These are phyloP conservation scores for Copromyces sp. DNA, from an alignment of 495 filamentous ascomycete genomes.

Conservation along the genomic window DNA sequence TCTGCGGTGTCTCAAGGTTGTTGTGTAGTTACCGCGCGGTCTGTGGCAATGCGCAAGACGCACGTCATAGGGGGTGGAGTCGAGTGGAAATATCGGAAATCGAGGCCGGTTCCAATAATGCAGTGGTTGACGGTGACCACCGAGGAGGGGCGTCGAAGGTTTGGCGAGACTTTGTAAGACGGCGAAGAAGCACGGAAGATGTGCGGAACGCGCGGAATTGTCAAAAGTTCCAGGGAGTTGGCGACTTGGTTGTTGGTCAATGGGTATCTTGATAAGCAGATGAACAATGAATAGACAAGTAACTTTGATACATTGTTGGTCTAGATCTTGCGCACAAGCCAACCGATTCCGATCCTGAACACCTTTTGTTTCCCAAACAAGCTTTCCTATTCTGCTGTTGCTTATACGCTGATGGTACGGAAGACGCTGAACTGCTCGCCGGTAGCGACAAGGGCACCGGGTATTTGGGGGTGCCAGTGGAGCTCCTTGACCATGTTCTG, in stretches of 20 bases:
- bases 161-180: background rate
- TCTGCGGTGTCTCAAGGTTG: background rate
- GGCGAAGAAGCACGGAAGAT: background rate
- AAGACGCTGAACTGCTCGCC: conserved; percentile 74
- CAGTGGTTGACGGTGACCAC: background rate
- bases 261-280: background rate
- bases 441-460: conserved; percentile 81
- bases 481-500: conserved; percentile 88
- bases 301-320: background rate
- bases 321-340: background rate
- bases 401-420: conserved; percentile 56
- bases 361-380: background rate
- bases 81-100: background rate
- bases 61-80: background rate
- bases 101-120: background rate
- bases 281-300: background rate
- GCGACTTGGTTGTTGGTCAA: background rate
- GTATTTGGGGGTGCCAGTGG: conserved; percentile 96
- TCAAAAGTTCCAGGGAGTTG: background rate
- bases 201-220: background rate
- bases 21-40: background rate
- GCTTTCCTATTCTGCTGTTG: background rate
- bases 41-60: background rate
- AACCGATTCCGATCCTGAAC: background rate
- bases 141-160: background rate